Evolutionary conservation across 2,329 filamentous ascomycete species (phyloP).

Genomic region (Cercospora brassicicola): DNA sequence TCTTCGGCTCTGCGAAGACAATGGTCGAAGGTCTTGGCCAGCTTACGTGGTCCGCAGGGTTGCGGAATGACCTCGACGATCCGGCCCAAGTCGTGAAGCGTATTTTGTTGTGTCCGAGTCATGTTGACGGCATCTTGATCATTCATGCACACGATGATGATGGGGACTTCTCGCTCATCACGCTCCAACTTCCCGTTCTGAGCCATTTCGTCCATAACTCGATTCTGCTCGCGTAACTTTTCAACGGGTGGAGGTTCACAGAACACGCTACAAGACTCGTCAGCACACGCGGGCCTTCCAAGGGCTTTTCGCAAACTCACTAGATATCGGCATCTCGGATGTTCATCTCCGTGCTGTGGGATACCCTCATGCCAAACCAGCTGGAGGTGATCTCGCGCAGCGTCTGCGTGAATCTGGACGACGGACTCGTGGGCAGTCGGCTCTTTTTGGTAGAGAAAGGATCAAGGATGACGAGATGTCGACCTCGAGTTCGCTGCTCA

Average conservation of each 20-base stretch:
- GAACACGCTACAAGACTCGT: slow-evolving; percentile 14
- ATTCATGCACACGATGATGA: slow-evolving; percentile 42
- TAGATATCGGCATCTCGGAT: slow-evolving; percentile 27
- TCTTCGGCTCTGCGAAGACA: slow-evolving; percentile 34
- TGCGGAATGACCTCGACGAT: slow-evolving; percentile 41
- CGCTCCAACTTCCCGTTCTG: background rate
- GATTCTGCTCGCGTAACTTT: slow-evolving; percentile 21
- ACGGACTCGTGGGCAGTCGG: slow-evolving; percentile 11
- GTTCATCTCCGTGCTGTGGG: slow-evolving; percentile 21
- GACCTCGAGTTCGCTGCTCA: slow-evolving; percentile 19
- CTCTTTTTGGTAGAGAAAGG: background rate
- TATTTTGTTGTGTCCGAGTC: slow-evolving; percentile 23
- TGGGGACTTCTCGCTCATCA: slow-evolving; percentile 23
- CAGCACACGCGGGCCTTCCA: background rate
- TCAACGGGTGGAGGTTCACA: slow-evolving; percentile 30
- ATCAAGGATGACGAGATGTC: slow-evolving; percentile 29
- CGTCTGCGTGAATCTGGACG: slow-evolving; percentile 26
- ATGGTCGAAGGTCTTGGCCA: slow-evolving; percentile 40
- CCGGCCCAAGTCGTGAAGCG: slow-evolving; percentile 23
- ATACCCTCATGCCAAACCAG: slow-evolving; percentile 31
- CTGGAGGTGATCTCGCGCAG: slow-evolving; percentile 23
- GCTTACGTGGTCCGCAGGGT: slow-evolving; percentile 44
- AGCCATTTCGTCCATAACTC: background rate
- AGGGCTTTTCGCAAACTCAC: background rate
- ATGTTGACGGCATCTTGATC: slow-evolving; percentile 35